A percentile compares a stretch with the other conserved stretches of the same genome.
phyloP scores from a whole-genome alignment of 768 basidiomycete species.

The Boletus pseudo-olivaceus region DNA sequence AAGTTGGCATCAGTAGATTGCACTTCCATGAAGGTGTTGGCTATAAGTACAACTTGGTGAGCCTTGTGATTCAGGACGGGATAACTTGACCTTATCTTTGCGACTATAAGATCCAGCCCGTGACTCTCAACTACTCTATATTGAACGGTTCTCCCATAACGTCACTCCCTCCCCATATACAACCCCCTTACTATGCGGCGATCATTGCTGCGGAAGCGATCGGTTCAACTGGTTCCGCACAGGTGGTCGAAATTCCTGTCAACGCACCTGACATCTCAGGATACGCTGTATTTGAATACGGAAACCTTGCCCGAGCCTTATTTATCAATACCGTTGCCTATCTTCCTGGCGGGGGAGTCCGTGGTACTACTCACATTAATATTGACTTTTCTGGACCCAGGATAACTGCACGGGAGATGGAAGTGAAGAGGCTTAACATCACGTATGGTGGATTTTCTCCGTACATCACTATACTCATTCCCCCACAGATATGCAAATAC shows the following conservation, averaged over 20 bases:
- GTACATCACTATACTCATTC: neutral
- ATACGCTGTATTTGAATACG: slow-evolving; percentile 58
- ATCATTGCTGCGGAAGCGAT: slow-evolving; percentile 59
- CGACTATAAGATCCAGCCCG: slow-evolving; percentile 56
- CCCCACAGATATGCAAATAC: slow-evolving; percentile 46
- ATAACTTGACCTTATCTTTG: neutral
- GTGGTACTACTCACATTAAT: slow-evolving; percentile 42
- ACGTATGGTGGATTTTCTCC: slow-evolving; percentile 28
- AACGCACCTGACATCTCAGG: slow-evolving; percentile 48
- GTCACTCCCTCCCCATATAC: slow-evolving; percentile 57
- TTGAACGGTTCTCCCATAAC: slow-evolving; percentile 50
- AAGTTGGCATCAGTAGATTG: slow-evolving; percentile 49
- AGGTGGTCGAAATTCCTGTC: slow-evolving; percentile 48
- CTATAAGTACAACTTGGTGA: slow-evolving; percentile 65
- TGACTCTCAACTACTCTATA: slow-evolving; percentile 53
- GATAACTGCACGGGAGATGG: slow-evolving; percentile 29
- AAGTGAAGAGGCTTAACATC: slow-evolving; percentile 49
- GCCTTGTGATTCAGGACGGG: neutral
- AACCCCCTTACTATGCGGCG: slow-evolving; percentile 64
- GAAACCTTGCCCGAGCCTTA: slow-evolving; percentile 42
- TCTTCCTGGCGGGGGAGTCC: slow-evolving; percentile 32
- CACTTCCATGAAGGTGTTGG: slow-evolving; percentile 70
- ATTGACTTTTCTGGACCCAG: slow-evolving; percentile 35
- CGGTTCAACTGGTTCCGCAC: slow-evolving; percentile 41
- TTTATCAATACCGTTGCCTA: slow-evolving; percentile 61